phyloP scores from a whole-genome alignment of 208 protist genomes.

The Leishmania turanica region DNA sequence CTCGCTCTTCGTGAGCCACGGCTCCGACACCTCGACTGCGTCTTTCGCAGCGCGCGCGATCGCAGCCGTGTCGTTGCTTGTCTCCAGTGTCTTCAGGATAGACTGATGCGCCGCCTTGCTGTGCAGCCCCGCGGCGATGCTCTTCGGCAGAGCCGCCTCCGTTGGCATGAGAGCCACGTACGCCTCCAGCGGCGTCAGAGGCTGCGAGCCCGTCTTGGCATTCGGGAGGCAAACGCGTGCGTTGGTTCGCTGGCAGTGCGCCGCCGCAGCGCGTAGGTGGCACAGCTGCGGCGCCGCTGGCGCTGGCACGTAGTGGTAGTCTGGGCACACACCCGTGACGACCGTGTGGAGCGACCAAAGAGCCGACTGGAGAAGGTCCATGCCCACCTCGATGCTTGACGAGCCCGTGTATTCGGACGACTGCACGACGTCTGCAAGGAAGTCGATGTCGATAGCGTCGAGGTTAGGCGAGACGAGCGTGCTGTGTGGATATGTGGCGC shows the following conservation, averaged over 20 bases:
- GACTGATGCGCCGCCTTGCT: slow-evolving; percentile 41
- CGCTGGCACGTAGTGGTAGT: slow-evolving; percentile 60
- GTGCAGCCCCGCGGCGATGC: slow-evolving; percentile 47
- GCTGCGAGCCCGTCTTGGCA: slow-evolving; percentile 25
- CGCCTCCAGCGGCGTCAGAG: slow-evolving; percentile 80
- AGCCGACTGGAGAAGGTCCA: slow-evolving; percentile 63
- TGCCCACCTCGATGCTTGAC: slow-evolving; percentile 39
- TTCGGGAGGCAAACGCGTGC: slow-evolving; percentile 13
- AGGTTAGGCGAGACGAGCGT: slow-evolving; percentile 58
- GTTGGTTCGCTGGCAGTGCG: slow-evolving; percentile 40
- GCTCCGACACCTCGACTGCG: slow-evolving; percentile 46
- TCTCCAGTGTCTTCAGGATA: slow-evolving; percentile 46
- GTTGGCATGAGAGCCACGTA: slow-evolving; percentile 87
- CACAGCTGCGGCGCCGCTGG: slow-evolving; percentile 50
- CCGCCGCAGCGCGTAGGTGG: slow-evolving; percentile 66
- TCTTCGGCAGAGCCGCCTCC: slow-evolving; percentile 58
- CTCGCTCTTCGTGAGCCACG: slow-evolving; percentile 66
- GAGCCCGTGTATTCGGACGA: slow-evolving; percentile 62
- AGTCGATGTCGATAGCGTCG: slow-evolving; percentile 54
- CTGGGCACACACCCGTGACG: slow-evolving; percentile 57
- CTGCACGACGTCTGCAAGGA: slow-evolving; percentile 72
- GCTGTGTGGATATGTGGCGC: slow-evolving; percentile 50
- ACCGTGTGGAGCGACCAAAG: slow-evolving; percentile 75
- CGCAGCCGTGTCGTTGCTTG: slow-evolving; percentile 52
- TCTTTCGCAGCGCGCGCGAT: slow-evolving; percentile 53